Evolutionary conservation across 129 eudicot genomes (phyloP).

Genomic region (Artemisia tridentata): DNA sequence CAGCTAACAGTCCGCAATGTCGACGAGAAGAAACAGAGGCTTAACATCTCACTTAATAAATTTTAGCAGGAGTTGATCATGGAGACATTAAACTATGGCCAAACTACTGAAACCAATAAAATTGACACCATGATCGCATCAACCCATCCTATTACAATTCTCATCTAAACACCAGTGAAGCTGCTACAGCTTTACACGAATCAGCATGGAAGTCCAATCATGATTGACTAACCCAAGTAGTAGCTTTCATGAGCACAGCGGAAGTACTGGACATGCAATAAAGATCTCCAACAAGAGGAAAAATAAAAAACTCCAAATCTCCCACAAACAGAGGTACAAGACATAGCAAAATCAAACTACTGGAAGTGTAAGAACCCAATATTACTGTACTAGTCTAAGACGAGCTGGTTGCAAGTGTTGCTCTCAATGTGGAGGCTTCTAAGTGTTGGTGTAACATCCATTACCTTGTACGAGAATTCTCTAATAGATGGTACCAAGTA

Average conservation of each 20-base stretch:
- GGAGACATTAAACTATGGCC: neutral
- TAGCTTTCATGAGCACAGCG: slow-evolving; percentile 3
- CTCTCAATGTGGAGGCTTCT: neutral
- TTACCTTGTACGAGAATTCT: slow-evolving; percentile 5
- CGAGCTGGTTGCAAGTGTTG: neutral
- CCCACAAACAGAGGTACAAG: neutral
- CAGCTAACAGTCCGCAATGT: neutral
- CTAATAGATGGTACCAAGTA: slow-evolving; percentile 12
- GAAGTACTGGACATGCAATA: neutral
- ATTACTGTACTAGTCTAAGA: neutral
- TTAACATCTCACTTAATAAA: neutral
- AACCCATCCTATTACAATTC: slow-evolving; percentile 1
- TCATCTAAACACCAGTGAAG: slow-evolving; percentile 3
- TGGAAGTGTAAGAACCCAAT: slow-evolving; percentile 20
- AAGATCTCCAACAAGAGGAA: neutral
- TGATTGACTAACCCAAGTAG: neutral
- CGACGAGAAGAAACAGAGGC: neutral
- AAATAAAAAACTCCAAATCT: neutral
- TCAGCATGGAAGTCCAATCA: slow-evolving; percentile 11
- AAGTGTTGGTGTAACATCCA: neutral
- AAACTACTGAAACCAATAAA: slow-evolving; percentile 8
- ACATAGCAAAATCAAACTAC: slow-evolving; percentile 6
- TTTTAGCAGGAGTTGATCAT: neutral
- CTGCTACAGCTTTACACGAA: slow-evolving; percentile 9
- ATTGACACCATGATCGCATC: neutral